These are phyloP conservation scores for Crithidia expoeki DNA, from an alignment of 208 protist species.

Conservation along the genomic window DNA sequence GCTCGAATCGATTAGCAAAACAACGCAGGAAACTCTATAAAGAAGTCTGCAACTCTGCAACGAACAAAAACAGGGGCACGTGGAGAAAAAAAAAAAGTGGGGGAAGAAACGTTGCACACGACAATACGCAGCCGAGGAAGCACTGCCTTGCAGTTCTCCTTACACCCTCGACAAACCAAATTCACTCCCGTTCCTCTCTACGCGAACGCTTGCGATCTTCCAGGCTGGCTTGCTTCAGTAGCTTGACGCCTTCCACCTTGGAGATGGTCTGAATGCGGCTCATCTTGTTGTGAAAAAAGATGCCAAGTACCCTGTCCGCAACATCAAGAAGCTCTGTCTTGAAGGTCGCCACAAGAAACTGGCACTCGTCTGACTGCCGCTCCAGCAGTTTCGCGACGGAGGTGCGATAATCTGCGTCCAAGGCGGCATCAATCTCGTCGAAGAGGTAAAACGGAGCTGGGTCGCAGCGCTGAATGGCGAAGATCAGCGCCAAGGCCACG, in stretches of 20 bases:
- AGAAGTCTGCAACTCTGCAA: no score
- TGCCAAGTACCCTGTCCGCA: constrained; percentile 94
- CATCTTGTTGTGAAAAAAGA: constrained; percentile 96
- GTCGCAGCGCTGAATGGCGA: constrained; percentile 99
- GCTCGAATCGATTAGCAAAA: no score
- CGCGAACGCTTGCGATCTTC: constrained; percentile 64
- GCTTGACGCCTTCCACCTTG: constrained; percentile 52
- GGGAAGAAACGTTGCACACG: no score
- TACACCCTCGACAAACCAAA: no score
- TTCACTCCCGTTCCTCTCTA: constrained; percentile 53
- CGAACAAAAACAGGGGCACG: no score
- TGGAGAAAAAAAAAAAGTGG: no score
- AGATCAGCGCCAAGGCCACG: constrained; percentile 98
- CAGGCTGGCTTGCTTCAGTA: constrained; percentile 71
- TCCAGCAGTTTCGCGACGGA: constrained; percentile 93
- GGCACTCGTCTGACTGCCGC: constrained; percentile 90
- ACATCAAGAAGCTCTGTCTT: constrained; percentile 95
- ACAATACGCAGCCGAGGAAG: no score
- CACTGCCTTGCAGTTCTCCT: background rate
- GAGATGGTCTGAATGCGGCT: constrained; percentile 91
- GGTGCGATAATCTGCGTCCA: constrained; percentile 96
- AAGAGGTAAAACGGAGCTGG: constrained; percentile 99
- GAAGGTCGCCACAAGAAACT: constrained; percentile 99
- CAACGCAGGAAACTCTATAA: no score
- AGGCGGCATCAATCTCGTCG: constrained; percentile 99